phyloP scores from a whole-genome alignment of 176 grass and related monocot species.

The Olyra latifolia region DNA sequence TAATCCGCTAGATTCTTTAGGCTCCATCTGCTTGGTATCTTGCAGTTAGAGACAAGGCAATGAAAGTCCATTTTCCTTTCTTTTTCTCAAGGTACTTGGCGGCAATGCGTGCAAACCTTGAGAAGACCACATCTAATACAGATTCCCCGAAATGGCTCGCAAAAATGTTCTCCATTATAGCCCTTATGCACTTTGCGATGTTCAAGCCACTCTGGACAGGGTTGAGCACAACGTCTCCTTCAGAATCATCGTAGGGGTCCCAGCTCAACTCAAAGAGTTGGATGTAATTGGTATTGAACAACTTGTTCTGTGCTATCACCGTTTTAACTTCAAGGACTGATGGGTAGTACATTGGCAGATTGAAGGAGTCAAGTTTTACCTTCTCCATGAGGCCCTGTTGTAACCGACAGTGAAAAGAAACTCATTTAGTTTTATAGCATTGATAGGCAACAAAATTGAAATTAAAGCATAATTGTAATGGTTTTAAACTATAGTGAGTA shows the following conservation, averaged over 20 bases:
- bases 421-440: background rate
- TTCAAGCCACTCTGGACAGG: conserved; percentile 4
- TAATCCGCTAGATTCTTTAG: background rate
- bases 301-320: background rate
- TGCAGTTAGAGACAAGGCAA: background rate
- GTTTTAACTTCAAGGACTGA: conserved; percentile 25
- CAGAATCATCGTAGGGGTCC: conserved; percentile 32
- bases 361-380: conserved; percentile 3
- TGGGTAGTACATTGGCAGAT: background rate
- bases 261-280: conserved; percentile 18
- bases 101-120: background rate
- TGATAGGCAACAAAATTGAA: background rate
- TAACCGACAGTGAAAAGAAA: background rate
- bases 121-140: conserved; percentile 31
- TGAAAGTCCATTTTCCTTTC: background rate
- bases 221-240: background rate
- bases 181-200: conserved; percentile 8
- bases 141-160: conserved; percentile 28
- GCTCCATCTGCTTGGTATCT: background rate
- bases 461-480: background rate
- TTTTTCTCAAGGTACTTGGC: conserved; percentile 7
- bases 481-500: background rate
- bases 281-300: conserved; percentile 20
- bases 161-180: conserved; percentile 18
- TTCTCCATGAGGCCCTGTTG: conserved; percentile 10